Evolutionary conservation across 2,329 filamentous ascomycete species (phyloP).

Genomic region (Graphilbum sp.): DNA sequence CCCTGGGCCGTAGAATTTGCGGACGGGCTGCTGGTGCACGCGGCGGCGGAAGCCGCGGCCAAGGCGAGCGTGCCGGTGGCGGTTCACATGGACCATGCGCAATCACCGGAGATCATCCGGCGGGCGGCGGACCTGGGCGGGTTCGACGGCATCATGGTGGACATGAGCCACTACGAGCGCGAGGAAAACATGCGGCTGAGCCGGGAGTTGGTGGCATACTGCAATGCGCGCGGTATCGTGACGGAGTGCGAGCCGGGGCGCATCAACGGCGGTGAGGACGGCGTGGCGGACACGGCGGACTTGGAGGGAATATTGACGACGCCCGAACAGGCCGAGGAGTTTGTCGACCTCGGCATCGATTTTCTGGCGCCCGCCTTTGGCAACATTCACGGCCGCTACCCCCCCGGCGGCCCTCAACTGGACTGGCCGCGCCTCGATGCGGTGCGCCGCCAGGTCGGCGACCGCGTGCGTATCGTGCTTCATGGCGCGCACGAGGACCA

Average conservation of each 20-base stretch:
- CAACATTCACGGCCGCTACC: conserved; percentile 62
- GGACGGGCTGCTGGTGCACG: conserved; percentile 32
- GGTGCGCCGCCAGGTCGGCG: conserved; percentile 26
- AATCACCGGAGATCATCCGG: conserved; percentile 41
- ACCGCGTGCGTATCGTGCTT: conserved; percentile 27
- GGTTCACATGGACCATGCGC: conserved; percentile 52
- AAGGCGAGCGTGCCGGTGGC: conserved; percentile 40
- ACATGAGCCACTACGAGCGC: conserved; percentile 56
- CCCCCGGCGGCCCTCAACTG: conserved; percentile 42
- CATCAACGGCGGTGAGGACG: conserved; percentile 46
- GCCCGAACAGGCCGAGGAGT: conserved; percentile 51
- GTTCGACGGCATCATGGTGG: conserved; percentile 60
- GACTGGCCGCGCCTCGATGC: conserved; percentile 37
- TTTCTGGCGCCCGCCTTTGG: conserved; percentile 62
- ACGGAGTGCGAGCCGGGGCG: conserved; percentile 54
- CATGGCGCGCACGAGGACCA: conserved; percentile 27
- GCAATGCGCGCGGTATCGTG: conserved; percentile 45
- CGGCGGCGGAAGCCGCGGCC: conserved; percentile 36
- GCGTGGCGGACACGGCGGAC: conserved; percentile 43
- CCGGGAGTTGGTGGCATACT: conserved; percentile 44
- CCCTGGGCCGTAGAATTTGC: conserved; percentile 55
- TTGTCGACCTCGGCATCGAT: conserved; percentile 55
- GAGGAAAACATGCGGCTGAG: conserved; percentile 48
- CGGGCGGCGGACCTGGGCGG: conserved; percentile 41
- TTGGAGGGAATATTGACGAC: conserved; percentile 41